Conservation (phyloP, 495 filamentous ascomycete genomes). For the Saxispiralis lemnorum region DNA sequence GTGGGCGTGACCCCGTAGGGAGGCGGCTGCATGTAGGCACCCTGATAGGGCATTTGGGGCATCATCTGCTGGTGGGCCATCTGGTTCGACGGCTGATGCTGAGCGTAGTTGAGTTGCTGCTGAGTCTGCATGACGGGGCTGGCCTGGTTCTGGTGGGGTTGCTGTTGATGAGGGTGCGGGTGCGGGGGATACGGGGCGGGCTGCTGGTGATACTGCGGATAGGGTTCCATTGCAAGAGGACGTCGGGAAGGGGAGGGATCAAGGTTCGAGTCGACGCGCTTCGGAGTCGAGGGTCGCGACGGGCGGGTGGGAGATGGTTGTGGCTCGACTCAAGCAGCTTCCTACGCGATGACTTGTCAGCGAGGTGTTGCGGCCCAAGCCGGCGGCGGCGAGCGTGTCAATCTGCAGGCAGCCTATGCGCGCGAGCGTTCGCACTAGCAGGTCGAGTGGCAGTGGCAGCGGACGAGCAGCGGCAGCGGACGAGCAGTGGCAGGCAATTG, state of each 20-base stretch:
- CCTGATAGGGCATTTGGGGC: slow-evolving; percentile 33
- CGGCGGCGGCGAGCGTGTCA: neutral
- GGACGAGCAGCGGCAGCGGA: no score
- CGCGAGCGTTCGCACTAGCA: neutral
- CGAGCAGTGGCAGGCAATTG: no score
- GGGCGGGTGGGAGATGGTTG: neutral
- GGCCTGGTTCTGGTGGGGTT: slow-evolving; percentile 9
- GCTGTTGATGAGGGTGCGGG: slow-evolving; percentile 12
- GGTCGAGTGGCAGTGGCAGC: neutral
- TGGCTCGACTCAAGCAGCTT: neutral
- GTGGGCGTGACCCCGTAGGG: slow-evolving; percentile 39
- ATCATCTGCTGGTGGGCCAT: slow-evolving; percentile 23
- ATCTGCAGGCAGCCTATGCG: neutral
- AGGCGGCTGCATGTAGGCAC: slow-evolving; percentile 39
- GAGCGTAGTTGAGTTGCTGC: slow-evolving; percentile 10
- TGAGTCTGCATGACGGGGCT: slow-evolving; percentile 16
- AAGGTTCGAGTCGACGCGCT: slow-evolving; percentile 1
- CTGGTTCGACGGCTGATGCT: slow-evolving; percentile 13
- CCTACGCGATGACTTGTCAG: slow-evolving; percentile 6
- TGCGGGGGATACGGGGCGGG: slow-evolving; percentile 1
- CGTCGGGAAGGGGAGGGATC: slow-evolving; percentile 3
- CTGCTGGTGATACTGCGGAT: slow-evolving; percentile 14
- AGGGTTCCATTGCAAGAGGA: slow-evolving; percentile 8
- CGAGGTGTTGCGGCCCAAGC: slow-evolving; percentile 5
- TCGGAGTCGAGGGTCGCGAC: neutral